Conservation (phyloP, 1,139 yeast genomes). For the Pichia sp. region DNA sequence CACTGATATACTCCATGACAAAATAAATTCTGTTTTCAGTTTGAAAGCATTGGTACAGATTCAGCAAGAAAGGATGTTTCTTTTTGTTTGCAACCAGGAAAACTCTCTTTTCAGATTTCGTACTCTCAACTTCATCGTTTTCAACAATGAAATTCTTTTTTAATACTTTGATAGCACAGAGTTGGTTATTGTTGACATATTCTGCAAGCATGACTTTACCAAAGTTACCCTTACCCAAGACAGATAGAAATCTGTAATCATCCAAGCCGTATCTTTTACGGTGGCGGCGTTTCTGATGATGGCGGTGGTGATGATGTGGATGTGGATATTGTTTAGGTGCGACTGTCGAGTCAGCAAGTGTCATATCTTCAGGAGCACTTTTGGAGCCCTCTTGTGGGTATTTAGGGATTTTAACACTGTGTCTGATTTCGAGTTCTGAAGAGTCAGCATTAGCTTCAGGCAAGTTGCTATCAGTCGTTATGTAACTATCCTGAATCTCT, state of each 20-base stretch:
- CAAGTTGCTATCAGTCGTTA: not conserved
- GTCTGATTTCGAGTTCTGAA: constrained; percentile 1
- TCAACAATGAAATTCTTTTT: constrained; percentile 94
- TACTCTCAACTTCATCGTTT: constrained; percentile 93
- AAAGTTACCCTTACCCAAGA: constrained; percentile 94
- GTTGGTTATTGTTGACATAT: constrained; percentile 67
- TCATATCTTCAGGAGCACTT: constrained; percentile 1
- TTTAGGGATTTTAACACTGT: constrained; percentile 9
- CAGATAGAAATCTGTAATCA: constrained; percentile 90
- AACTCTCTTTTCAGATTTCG: constrained; percentile 88
- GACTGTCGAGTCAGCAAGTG: constrained; percentile 1
- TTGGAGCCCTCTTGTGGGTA: constrained; percentile 4
- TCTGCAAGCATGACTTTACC: constrained; percentile 98
- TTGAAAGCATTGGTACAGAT: constrained; percentile 92
- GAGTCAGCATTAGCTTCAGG: not conserved
- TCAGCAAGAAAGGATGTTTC: constrained; percentile 87
- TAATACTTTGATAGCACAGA: constrained; percentile 92
- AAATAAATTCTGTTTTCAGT: constrained; percentile 95
- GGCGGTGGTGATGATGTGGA: constrained; percentile 26
- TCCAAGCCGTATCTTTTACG: constrained; percentile 83
- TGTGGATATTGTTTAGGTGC: constrained; percentile 21
- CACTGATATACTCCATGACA: constrained; percentile 96
- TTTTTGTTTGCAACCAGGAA: constrained; percentile 86
- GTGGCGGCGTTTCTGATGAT: constrained; percentile 35
- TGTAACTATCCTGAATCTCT: not conserved